Evolutionary conservation across 192 early-diverging fungal species (phyloP), one percentile per base, ranked within the genome.

Genomic region (Podila verticillata): DNA sequence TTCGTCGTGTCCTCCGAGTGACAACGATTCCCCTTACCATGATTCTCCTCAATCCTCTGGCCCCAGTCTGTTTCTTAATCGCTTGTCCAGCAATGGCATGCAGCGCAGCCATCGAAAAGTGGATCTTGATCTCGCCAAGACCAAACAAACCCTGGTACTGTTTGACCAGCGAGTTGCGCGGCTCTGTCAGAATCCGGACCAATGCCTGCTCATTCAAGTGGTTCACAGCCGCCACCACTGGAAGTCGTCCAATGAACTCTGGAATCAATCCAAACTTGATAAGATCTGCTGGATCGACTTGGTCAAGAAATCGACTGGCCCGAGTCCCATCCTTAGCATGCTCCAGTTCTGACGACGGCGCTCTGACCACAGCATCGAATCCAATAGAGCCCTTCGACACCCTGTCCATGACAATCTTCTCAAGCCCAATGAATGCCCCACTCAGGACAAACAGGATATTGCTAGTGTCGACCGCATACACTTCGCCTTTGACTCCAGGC

Each of bases 381-480:
- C 93, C 93, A 72, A 95, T 94, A 2, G 91, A 92, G 22, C 89
- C 92, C 85, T 93, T 93, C 32, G 88, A 89, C 3, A 95, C 72
- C 19, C 94, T 83, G 68, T 93, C 92, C 66, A 84, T 84, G 15
- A 96, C 85, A 30, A 94, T 85, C 58, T 91, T 93, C 65, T 96
- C 94, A 8, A 96, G 72, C 5, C 93, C 95, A 58, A 94, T 90
- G 74, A 96, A 96, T 0, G 95, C 95, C 8, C 95, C 95, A 66
- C 92, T 94, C 26, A 93, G 85, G 30, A 96, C 92, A 79, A 96
- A 96, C 69, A 96, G 71, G 69, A 96, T 96, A 75, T 96, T 96
- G 75, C 88, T 91, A 0, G 95, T 96, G 75, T 96, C 93, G 3
- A 96, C 93, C 4, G 89, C 81, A 72, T 91, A 94, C 2, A 91